Base-by-base conservation (phyloP, 1,139 yeast species). In the Lipomyces yarrowii region DNA sequence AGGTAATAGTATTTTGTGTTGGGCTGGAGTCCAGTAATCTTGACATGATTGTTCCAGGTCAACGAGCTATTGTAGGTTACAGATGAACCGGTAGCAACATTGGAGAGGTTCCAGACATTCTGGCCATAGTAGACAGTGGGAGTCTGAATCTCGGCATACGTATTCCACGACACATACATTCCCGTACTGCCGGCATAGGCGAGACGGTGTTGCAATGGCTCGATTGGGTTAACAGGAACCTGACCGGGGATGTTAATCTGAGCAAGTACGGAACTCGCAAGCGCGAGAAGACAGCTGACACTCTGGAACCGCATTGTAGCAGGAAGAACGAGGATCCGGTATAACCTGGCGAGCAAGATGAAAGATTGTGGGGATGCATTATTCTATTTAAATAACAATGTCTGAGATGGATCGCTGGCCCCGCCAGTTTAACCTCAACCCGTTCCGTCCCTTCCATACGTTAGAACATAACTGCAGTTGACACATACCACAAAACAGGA, bases 21-120 rank as follows among this genome's bases (percentile, higher is more conserved):
- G 8, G 77, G 75, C 58, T 68, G 55, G 57, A 76, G 70, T 11
- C 70, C 73, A 21, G 65, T 54, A 56, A 76, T 59, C 61, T 70
- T 65, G 11, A 76, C 78, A 59, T 76, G 77, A 65, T 76, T 74
- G 64, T 70, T 70, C 71, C 72, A 76, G 18, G 74, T 71, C 11
- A 71, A 67, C 3, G 77, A 72, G 15, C 76, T 71, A 26, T 64
- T 62, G 56, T 69, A 75, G 33, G 76, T 75, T 15, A 56, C 62
- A 3, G 77, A 73, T 26, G 61, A 52, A 39, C 76, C 76, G 4
- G 61, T 39, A 23, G 73, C 73, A 64, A 58, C 35, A 54, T 37
- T 48, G 54, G 67, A 61, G 46, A 75, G 71, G 32, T 64, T 37
- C 62, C 70, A 62, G 10, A 73, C 70, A 48, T 60, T 48, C 35